Evolutionary conservation across 495 filamentous ascomycete genomes (phyloP).

Genomic region (Hypomontagnella submonticulosa): DNA sequence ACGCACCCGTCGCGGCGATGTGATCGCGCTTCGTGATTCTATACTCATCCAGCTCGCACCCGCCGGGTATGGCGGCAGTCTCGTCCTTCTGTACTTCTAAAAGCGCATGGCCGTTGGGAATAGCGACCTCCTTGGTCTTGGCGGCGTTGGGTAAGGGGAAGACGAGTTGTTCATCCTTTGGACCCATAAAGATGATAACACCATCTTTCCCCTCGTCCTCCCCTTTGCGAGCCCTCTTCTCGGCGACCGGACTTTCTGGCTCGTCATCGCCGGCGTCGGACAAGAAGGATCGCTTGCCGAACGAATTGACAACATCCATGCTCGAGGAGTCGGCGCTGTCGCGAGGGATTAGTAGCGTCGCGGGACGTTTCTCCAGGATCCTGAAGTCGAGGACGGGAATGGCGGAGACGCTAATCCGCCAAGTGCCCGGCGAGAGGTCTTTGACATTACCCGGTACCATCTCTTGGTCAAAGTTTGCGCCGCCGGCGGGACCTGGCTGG

Average conservation of each 20-base stretch:
- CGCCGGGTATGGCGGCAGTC: constrained; percentile 54
- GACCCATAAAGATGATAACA: constrained; percentile 60
- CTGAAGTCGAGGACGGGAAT: constrained; percentile 61
- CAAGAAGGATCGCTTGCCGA: constrained; percentile 56
- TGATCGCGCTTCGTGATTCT: constrained; percentile 58
- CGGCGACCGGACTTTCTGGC: constrained; percentile 43
- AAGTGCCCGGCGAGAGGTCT: constrained; percentile 58
- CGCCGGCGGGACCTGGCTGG: constrained; percentile 38
- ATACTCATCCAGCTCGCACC: constrained; percentile 57
- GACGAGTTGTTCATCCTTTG: constrained; percentile 54
- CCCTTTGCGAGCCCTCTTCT: constrained; percentile 52
- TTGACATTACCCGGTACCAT: constrained; percentile 55
- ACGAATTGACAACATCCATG: constrained; percentile 49
- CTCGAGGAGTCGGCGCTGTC: constrained; percentile 41
- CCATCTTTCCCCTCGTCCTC: constrained; percentile 48
- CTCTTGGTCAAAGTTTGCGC: constrained; percentile 48
- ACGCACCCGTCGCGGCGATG: constrained; percentile 57
- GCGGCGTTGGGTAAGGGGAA: constrained; percentile 54
- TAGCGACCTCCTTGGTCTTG: constrained; percentile 57
- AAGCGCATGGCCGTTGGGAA: constrained; percentile 57
- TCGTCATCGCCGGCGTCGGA: constrained; percentile 49
- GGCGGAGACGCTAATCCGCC: constrained; percentile 57
- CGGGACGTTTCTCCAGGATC: constrained; percentile 59
- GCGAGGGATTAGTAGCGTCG: constrained; percentile 41
- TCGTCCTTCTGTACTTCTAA: constrained; percentile 56